A percentile compares a stretch with the other conserved stretches of the same genome.
Conservation (phyloP, 1,284 basidiomycete species). For the Ustilago trichophora region DNA sequence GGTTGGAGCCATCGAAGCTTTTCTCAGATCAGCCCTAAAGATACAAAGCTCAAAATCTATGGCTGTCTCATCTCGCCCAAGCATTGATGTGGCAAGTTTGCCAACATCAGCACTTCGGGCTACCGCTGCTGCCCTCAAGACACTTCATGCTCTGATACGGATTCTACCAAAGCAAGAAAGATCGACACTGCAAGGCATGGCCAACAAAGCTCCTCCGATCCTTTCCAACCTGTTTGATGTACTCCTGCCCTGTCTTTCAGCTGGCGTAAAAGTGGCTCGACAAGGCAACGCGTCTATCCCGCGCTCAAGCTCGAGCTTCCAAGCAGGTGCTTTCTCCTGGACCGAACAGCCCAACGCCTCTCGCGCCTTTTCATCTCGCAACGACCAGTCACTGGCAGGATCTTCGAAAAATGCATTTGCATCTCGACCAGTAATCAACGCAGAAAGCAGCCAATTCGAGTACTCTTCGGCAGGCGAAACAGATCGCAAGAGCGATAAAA, state of each 20-base stretch:
- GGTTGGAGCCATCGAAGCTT: conserved; percentile 3
- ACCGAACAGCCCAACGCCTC: background rate
- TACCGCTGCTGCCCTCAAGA: conserved; percentile 32
- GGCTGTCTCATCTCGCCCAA: background rate
- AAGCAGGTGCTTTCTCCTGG: conserved; percentile 20
- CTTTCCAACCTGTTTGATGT: conserved; percentile 27
- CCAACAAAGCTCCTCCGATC: too few relatives aligned
- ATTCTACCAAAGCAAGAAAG: conserved; percentile 1
- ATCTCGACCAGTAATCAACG: too few relatives aligned
- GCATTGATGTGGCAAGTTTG: conserved; percentile 3
- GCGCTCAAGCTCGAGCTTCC: conserved; percentile 8
- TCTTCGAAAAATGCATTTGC: too few relatives aligned
- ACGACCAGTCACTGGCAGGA: too few relatives aligned
- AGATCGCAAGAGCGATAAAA: conserved; percentile 35
- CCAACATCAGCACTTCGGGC: conserved; percentile 23
- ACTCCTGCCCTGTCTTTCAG: conserved; percentile 17
- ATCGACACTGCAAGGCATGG: too few relatives aligned
- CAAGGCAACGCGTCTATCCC: background rate
- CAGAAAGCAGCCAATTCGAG: too few relatives aligned
- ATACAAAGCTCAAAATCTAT: conserved; percentile 5
- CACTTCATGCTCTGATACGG: conserved; percentile 19
- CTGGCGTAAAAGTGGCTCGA: background rate
- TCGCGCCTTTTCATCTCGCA: too few relatives aligned
- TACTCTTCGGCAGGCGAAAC: conserved; percentile 20
- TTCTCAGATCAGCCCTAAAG: conserved; percentile 18